Evolutionary conservation across 2,329 filamentous ascomycete genomes (phyloP), one percentile per base, ranked within the genome.

Genomic region (Cladosporium sp.): DNA sequence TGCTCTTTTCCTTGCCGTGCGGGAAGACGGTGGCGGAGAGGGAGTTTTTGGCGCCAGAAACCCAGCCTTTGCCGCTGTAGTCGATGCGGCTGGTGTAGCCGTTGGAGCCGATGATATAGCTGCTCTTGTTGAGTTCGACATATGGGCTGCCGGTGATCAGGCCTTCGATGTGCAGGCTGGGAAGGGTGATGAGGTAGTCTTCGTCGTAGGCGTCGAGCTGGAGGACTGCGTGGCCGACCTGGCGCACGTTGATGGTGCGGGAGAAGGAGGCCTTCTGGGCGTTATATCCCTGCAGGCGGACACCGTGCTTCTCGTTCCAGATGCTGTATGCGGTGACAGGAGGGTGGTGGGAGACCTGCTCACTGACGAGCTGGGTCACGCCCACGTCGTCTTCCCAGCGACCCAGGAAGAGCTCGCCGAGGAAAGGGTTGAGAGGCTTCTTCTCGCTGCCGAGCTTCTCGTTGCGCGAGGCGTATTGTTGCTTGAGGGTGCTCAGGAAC

Each of bases 311-410:
- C 55, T 85, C 74, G 70, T 98, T 97, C 71, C 82, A 85, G 67
- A 97, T 95, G 66, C 83, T 85, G 73, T 97, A 98, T 38, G 92
- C 93, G 1, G 92, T 98, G 30, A 90, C 89, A 2, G 93, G 92
- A 46, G 92, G 92, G 67, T 98, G 93, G 69, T 97, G 92, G 80
- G 84, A 88, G 66, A 97, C 93, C 78, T 97, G 92, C 74, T 97
- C 92, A 64, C 89, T 95, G 61, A 95, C 79, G 57, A 98, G 78
- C 60, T 86, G 82, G 22, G 93, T 97, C 41, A 83, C 85, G 51
- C 92, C 92, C 47, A 82, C 81, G 40, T 82, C 78, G 64, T 95
- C 88, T 52, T 85, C 81, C 93, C 93, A 98, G 62, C 84, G 86
- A 19, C 92, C 93, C 22, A 97, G 71, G 72, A 96, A 97, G 29